These are phyloP conservation scores for Pseudopyricularia cyperi DNA, from an alignment of 2,329 filamentous ascomycete species.

Conservation along the genomic window DNA sequence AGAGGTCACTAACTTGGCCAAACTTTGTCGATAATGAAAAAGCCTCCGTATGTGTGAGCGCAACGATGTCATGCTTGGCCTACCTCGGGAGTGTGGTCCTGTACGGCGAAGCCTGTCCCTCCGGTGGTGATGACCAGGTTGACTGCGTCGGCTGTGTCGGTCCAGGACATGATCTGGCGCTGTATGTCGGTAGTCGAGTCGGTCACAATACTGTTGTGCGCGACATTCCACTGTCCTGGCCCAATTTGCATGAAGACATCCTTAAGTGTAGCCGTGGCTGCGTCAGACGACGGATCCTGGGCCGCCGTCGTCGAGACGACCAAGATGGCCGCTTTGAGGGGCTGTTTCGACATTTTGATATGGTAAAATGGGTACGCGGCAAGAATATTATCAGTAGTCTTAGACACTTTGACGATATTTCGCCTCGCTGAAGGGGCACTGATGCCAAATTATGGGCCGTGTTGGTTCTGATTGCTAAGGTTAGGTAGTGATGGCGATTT, in stretches of 20 bases:
- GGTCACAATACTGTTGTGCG: slow-evolving; percentile 60
- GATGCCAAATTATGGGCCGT: no score
- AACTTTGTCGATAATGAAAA: slow-evolving; percentile 23
- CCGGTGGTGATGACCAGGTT: slow-evolving; percentile 83
- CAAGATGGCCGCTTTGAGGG: slow-evolving; percentile 64
- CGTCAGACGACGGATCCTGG: slow-evolving; percentile 66
- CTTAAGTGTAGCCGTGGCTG: slow-evolving; percentile 52
- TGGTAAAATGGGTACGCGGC: neutral
- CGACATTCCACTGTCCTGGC: slow-evolving; percentile 57
- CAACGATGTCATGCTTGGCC: neutral
- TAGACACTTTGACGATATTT: no score
- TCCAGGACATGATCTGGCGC: slow-evolving; percentile 56
- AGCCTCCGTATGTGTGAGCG: slow-evolving; percentile 11
- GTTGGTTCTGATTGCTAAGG: no score
- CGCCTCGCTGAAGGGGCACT: no score
- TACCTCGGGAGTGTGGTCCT: slow-evolving; percentile 71
- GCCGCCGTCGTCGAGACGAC: slow-evolving; percentile 86
- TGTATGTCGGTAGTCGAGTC: slow-evolving; percentile 70
- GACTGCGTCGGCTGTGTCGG: slow-evolving; percentile 46
- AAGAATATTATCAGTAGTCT: no score
- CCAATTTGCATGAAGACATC: slow-evolving; percentile 57
- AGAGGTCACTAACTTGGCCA: neutral
- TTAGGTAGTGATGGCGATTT: no score
- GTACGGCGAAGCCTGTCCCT: slow-evolving; percentile 80
- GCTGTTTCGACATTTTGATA: slow-evolving; percentile 20